Base-by-base conservation (phyloP, 495 filamentous ascomycete genomes). In the Aspergillus sclerotioniger region DNA sequence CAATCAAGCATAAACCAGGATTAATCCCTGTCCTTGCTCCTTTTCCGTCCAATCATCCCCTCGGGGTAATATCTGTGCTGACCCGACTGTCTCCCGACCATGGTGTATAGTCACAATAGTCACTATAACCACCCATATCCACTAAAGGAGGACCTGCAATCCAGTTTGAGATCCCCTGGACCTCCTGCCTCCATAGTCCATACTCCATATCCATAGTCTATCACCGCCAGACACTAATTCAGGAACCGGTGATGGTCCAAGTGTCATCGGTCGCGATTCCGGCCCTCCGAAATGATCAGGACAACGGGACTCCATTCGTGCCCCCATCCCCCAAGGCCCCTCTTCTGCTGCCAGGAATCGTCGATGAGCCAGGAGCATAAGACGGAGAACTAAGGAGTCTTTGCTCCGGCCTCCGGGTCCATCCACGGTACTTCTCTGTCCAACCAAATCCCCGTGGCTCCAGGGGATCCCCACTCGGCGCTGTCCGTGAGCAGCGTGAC, bases 351-450 rank as follows among this genome's bases (percentile, higher is more conserved):
- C 20, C n/a, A 25, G 21, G 37, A 41, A 41, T 41, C 37, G 10
- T 15, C 7, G 37, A 28, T 49, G n/a, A n/a, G n/a, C n/a, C n/a
- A 29, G 46, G 46, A 13, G 8, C 13, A 29, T 49, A 28, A 29
- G 19, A 49, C 46, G 28, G 19, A 29, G 28, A n/a, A 49, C 46
- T 49, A 49, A n/a, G 37, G 37, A 41, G 46, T 29, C 46, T 6
- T 25, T 29, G 28, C 20, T 49, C 46, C 47, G 47, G 15, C 10
- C 31, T 25, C 25, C 21, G 6, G 29, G 21, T 50, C 47, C 47
- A 50, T 50, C 31, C 28, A 32, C 47, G 47, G 47, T 32, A 50
- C 25, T 50, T 50, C 25, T 50, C 46, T 12, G 47, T 50, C 37
- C 37, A 31, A 32, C 47, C 46, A 49, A n/a, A 49, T 49, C 13